Percentiles rank a stretch among this genome's conserved stretches.
phyloP scores from a whole-genome alignment of 2,329 filamentous ascomycete species.

The Claviceps sp. region DNA sequence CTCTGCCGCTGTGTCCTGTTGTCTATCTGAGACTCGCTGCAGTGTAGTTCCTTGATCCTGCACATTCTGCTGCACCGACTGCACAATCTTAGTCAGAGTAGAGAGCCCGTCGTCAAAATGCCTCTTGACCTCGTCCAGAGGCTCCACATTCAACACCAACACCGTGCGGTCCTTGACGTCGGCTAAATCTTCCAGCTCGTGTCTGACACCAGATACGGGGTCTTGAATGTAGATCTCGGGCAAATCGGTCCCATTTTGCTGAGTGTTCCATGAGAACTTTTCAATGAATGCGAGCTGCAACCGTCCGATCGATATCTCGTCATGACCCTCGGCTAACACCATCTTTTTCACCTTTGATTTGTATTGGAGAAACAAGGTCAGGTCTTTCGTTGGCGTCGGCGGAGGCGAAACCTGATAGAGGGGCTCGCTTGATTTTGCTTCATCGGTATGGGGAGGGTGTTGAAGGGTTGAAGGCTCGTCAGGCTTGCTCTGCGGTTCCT shows the following conservation, averaged over 20 bases:
- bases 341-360: slow-evolving; percentile 97
- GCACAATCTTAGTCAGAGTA: slow-evolving; percentile 67
- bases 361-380: slow-evolving; percentile 91
- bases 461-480: slow-evolving; percentile 10
- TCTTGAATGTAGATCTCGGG: slow-evolving; percentile 98
- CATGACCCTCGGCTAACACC: slow-evolving; percentile 69
- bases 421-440: slow-evolving; percentile 31
- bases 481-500: slow-evolving; percentile 9
- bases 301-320: slow-evolving; percentile 73
- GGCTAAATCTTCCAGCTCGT: slow-evolving; percentile 83
- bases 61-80: slow-evolving; percentile 71
- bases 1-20: slow-evolving; percentile 80
- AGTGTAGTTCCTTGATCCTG: slow-evolving; percentile 73
- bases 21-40: slow-evolving; percentile 77
- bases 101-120: slow-evolving; percentile 90
- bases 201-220: slow-evolving; percentile 85
- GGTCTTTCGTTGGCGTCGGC: slow-evolving; percentile 57
- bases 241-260: slow-evolving; percentile 80
- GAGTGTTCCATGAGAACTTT: slow-evolving; percentile 98
- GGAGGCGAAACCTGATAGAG: slow-evolving; percentile 53
- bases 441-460: slow-evolving; percentile 17
- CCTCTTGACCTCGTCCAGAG: slow-evolving; percentile 87
- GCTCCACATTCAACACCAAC: slow-evolving; percentile 85
- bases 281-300: slow-evolving; percentile 95
- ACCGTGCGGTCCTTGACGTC: slow-evolving; percentile 94